A percentile compares a stretch with the other conserved stretches of the same genome.
These are phyloP conservation scores for Glebionis coronaria DNA, from an alignment of 129 eudicot genomes.

Conservation along the genomic window DNA sequence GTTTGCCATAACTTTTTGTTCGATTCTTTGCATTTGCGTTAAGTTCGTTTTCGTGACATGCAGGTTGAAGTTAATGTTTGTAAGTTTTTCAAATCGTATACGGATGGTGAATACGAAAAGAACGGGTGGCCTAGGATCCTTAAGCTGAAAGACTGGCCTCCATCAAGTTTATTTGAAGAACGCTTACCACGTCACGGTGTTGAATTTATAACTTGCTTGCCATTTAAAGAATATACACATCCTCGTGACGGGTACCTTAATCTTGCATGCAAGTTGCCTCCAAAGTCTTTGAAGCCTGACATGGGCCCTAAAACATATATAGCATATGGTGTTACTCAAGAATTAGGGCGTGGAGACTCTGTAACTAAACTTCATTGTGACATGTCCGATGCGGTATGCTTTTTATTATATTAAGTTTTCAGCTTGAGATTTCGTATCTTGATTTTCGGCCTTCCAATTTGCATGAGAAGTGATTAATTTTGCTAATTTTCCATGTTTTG, in stretches of 20 bases:
- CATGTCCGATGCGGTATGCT: constrained; percentile 55
- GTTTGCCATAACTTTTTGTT: no score
- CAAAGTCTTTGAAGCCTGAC: constrained; percentile 26
- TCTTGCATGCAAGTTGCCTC: constrained; percentile 53
- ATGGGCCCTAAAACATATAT: constrained; percentile 64
- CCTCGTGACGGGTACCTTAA: constrained; percentile 56
- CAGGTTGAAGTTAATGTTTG: constrained; percentile 59
- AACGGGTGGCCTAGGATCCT: constrained; percentile 50
- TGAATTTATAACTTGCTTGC: constrained; percentile 57
- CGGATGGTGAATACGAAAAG: constrained; percentile 28
- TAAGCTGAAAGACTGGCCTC: constrained; percentile 87
- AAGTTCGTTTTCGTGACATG: not conserved
- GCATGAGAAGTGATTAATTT: no score
- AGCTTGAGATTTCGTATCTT: no score
- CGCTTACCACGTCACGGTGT: constrained; percentile 75
- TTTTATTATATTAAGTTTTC: not conserved
- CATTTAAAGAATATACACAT: constrained; percentile 76
- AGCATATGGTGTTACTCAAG: constrained; percentile 63
- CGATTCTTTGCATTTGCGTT: no score
- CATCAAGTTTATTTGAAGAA: constrained; percentile 54
- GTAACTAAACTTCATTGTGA: constrained; percentile 65
- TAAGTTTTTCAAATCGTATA: constrained; percentile 46
- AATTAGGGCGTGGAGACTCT: constrained; percentile 78
- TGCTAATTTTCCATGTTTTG: no score
- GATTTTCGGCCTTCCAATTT: no score